phyloP scores from a whole-genome alignment of 768 basidiomycete genomes.

The Boletus tomentosulus region DNA sequence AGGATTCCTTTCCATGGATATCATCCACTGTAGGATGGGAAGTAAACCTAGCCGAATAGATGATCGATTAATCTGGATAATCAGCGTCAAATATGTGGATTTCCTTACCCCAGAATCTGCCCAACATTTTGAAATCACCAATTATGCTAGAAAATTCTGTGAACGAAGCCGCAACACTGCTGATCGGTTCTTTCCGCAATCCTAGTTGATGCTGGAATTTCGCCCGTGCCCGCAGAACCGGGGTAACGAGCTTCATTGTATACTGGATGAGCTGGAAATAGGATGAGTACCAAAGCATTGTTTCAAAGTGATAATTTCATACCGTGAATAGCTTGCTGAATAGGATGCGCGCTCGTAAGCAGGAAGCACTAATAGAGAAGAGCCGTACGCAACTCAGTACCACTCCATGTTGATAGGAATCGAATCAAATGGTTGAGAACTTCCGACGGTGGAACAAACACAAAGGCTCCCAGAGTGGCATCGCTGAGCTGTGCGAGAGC shows the following conservation, averaged over 20 bases:
- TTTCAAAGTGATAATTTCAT: neutral
- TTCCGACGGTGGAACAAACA: conserved; percentile 53
- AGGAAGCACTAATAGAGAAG: conserved; percentile 4
- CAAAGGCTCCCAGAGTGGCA: conserved; percentile 59
- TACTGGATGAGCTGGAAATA: conserved; percentile 64
- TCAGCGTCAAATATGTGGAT: neutral
- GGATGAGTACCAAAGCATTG: neutral
- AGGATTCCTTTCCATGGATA: conserved; percentile 65
- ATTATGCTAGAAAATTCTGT: conserved; percentile 53
- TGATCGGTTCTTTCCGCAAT: conserved; percentile 48
- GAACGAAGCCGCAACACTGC: conserved; percentile 49
- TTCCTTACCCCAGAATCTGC: conserved; percentile 75
- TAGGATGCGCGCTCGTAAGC: conserved; percentile 8
- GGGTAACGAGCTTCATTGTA: conserved; percentile 63
- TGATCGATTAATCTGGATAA: neutral
- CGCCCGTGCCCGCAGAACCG: conserved; percentile 63
- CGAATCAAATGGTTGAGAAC: conserved; percentile 69
- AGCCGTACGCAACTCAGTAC: conserved; percentile 67
- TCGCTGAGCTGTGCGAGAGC: conserved; percentile 56
- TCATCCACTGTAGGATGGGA: conserved; percentile 77
- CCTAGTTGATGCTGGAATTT: conserved; percentile 65
- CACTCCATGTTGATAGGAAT: conserved; percentile 80
- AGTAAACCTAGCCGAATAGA: conserved; percentile 51
- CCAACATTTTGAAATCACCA: conserved; percentile 66
- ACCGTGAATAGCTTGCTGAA: conserved; percentile 76